A percentile compares a stretch with the other conserved stretches of the same genome.
phyloP scores from a whole-genome alignment of 208 protist genomes.

The Leishmania guyanensis region DNA sequence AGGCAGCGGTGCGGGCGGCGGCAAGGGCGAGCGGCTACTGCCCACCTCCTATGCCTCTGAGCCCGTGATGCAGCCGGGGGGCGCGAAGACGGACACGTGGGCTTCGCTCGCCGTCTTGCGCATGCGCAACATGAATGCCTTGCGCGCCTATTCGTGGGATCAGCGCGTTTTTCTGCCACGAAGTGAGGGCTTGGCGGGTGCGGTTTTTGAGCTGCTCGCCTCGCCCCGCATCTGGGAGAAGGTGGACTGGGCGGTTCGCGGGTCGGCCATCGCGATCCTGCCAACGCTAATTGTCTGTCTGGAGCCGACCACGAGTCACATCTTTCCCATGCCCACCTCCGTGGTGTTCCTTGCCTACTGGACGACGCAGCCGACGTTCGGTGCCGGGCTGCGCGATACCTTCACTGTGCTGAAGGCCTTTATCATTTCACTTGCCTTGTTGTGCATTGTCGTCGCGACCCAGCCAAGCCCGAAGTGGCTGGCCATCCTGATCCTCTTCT shows the following conservation, averaged over 20 bases:
- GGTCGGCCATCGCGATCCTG: conserved; percentile 72
- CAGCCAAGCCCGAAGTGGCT: conserved; percentile 60
- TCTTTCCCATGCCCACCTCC: conserved; percentile 75
- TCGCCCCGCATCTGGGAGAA: conserved; percentile 87
- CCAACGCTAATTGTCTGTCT: conserved; percentile 78
- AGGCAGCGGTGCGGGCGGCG: conserved; percentile 1
- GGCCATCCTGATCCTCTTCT: conserved; percentile 70
- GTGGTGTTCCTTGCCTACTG: conserved; percentile 82
- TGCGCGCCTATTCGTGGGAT: conserved; percentile 82
- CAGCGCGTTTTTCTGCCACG: conserved; percentile 69
- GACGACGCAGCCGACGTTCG: conserved; percentile 84
- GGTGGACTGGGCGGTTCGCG: conserved; percentile 82
- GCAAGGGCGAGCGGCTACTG: conserved; percentile 1
- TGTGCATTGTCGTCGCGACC: conserved; percentile 67
- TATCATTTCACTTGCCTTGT: conserved; percentile 53
- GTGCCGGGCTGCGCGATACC: conserved; percentile 74
- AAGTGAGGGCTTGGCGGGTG: conserved; percentile 42
- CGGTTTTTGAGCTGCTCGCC: conserved; percentile 60
- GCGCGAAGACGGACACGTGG: neutral
- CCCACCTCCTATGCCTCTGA: neutral
- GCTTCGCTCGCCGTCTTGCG: conserved; percentile 33
- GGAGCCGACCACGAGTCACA: conserved; percentile 59
- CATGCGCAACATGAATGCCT: conserved; percentile 64
- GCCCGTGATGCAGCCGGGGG: neutral
- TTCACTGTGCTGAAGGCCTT: conserved; percentile 77